phyloP scores from a whole-genome alignment of 2,329 filamentous ascomycete species.

The Neofusicoccum umdonicola region DNA sequence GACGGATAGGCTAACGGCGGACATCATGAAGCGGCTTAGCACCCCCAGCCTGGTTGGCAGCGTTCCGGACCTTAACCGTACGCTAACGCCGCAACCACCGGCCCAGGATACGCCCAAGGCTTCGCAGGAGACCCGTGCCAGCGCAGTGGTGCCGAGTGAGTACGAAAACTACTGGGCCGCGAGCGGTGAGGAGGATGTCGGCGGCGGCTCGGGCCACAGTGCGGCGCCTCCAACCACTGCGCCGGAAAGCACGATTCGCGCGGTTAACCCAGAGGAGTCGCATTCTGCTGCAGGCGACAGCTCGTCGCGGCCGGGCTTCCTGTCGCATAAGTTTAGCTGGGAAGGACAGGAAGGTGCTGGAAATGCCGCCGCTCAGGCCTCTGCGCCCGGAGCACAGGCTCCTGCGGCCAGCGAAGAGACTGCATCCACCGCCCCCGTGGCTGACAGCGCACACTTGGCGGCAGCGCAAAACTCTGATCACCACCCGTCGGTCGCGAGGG shows the following conservation, averaged over 20 bases:
- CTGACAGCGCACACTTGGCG: background rate
- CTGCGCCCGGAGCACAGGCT: slow-evolving; percentile 3
- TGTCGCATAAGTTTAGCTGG: slow-evolving; percentile 40
- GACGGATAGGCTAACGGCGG: slow-evolving; percentile 68
- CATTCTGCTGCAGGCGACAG: background rate
- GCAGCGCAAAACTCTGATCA: background rate
- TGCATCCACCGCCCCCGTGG: background rate
- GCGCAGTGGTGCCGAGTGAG: slow-evolving; percentile 62
- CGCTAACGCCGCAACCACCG: background rate
- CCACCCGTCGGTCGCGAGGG: slow-evolving; percentile 5
- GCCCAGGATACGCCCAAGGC: slow-evolving; percentile 16
- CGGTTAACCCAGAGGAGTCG: slow-evolving; percentile 7
- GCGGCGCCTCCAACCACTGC: background rate
- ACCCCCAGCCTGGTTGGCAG: slow-evolving; percentile 13
- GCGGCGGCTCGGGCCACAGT: background rate
- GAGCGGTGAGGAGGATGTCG: slow-evolving; percentile 29
- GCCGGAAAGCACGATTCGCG: slow-evolving; percentile 11
- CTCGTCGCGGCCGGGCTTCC: slow-evolving; percentile 4
- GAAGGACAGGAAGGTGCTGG: slow-evolving; percentile 25
- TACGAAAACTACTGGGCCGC: slow-evolving; percentile 67
- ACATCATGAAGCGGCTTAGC: slow-evolving; percentile 70
- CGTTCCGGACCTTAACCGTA: background rate
- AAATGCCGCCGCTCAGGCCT: slow-evolving; percentile 16
- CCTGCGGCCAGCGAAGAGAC: background rate
- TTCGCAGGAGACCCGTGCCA: slow-evolving; percentile 48